phyloP scores from a whole-genome alignment of 2,329 filamentous ascomycete species.

The Trichoderma citrinoviride region DNA sequence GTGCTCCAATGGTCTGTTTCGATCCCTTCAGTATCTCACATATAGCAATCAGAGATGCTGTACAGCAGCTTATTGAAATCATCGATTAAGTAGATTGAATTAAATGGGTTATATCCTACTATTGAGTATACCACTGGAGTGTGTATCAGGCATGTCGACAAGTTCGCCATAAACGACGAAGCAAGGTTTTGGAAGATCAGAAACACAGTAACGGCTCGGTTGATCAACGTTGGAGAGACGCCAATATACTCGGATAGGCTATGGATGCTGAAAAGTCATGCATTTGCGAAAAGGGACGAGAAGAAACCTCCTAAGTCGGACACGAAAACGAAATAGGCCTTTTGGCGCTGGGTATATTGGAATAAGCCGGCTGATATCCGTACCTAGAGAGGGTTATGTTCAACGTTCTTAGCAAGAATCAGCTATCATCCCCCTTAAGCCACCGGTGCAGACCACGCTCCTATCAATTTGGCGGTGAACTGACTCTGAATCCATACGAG shows the following conservation, averaged over 20 bases:
- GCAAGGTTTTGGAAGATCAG: constrained; percentile 8
- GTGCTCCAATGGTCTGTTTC: too few species aligned
- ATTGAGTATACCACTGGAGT: too few species aligned
- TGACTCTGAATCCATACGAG: too few species aligned
- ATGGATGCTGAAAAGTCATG: neutral
- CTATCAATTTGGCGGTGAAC: too few species aligned
- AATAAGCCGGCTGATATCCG: neutral
- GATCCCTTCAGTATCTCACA: too few species aligned
- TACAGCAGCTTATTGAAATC: too few species aligned
- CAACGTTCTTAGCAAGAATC: too few species aligned
- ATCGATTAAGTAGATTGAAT: too few species aligned
- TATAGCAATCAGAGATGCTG: neutral
- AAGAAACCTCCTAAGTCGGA: constrained; percentile 19
- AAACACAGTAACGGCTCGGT: constrained; percentile 5
- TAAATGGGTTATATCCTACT: too few species aligned
- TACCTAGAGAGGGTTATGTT: too few species aligned
- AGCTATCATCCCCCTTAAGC: too few species aligned
- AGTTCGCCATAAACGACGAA: constrained; percentile 3
- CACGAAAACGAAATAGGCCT: constrained; percentile 18
- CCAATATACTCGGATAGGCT: neutral
- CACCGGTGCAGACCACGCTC: too few species aligned
- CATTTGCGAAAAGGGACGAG: constrained; percentile 2
- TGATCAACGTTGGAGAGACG: constrained; percentile 2
- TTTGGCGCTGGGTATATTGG: constrained; percentile 16
- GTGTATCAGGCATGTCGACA: constrained; percentile 4